phyloP scores from a whole-genome alignment of 1,139 yeast genomes.

The Geotrichum citri-aurantii region DNA sequence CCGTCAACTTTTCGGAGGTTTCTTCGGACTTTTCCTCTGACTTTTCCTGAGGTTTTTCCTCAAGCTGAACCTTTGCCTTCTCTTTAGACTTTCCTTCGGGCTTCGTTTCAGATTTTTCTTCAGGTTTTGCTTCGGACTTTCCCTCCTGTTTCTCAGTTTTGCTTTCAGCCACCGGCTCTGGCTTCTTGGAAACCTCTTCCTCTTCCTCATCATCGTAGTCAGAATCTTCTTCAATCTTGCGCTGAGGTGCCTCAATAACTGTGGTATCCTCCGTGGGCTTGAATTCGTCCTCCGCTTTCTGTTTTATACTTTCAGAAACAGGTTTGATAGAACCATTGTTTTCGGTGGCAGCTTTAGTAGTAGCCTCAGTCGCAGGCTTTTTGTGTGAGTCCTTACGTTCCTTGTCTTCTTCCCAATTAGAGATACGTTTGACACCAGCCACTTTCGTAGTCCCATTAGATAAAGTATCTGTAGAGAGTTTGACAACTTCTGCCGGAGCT shows the following conservation, averaged over 20 bases:
- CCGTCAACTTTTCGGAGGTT: neutral
- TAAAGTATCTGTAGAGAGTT: neutral
- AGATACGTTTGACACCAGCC: conserved; percentile 8
- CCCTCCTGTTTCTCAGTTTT: no score
- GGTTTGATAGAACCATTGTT: neutral
- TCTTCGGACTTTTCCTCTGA: conserved; percentile 7
- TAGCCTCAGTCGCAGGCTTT: conserved; percentile 4
- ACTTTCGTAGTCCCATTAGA: neutral
- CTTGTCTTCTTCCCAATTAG: conserved; percentile 16
- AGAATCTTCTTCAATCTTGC: conserved; percentile 77
- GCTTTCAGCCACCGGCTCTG: neutral
- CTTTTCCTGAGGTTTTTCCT: neutral
- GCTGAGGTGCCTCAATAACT: conserved; percentile 58
- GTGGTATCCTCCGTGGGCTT: conserved; percentile 18
- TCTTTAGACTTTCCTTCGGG: neutral
- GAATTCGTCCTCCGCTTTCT: neutral
- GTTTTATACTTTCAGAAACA: neutral
- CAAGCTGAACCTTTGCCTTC: neutral
- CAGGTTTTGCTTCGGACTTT: no score
- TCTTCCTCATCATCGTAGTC: conserved; percentile 67
- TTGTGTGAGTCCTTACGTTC: conserved; percentile 8
- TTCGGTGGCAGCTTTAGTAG: neutral
- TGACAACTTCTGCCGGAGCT: neutral
- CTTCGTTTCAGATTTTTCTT: neutral
- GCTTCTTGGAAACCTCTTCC: conserved; percentile 3